A percentile compares a stretch with the other conserved stretches of the same genome.
Conservation (phyloP, 371 early-diverging fungal genomes). For the Mortierella sp. region DNA sequence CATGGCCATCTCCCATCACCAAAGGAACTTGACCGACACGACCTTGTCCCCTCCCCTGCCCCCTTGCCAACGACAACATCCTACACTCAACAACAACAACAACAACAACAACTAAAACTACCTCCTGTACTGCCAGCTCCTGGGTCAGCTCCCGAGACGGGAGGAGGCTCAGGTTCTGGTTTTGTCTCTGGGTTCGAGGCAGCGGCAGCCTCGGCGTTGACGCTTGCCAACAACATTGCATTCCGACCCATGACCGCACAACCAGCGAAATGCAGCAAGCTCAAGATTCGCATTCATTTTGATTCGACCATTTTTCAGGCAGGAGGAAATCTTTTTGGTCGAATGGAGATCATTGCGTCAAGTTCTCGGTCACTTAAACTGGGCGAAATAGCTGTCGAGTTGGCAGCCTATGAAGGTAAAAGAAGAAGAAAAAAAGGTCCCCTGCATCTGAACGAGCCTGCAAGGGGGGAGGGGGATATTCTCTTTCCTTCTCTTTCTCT, state of each 20-base stretch:
- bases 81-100: not conserved
- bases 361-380: constrained; percentile 57
- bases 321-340: constrained; percentile 62
- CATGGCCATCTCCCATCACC: too few relatives aligned
- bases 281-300: constrained; percentile 61
- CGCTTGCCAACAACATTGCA: constrained; percentile 57
- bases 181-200: constrained; percentile 48
- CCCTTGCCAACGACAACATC: constrained; percentile 1
- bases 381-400: constrained; percentile 67
- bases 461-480: not conserved
- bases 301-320: constrained; percentile 68
- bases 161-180: constrained; percentile 37
- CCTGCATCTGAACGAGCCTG: not conserved
- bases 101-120: constrained; percentile 16
- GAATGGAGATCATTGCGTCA: constrained; percentile 58
- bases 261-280: constrained; percentile 61
- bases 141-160: constrained; percentile 31
- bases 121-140: constrained; percentile 41
- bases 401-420: constrained; percentile 66
- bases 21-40: too few relatives aligned
- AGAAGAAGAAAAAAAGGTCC: not conserved
- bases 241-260: constrained; percentile 62
- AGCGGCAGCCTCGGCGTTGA: constrained; percentile 40
- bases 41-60: not conserved
- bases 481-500: not conserved